Evolutionary conservation across 2,329 filamentous ascomycete genomes (phyloP).

Genomic region (Fusarium hostae): DNA sequence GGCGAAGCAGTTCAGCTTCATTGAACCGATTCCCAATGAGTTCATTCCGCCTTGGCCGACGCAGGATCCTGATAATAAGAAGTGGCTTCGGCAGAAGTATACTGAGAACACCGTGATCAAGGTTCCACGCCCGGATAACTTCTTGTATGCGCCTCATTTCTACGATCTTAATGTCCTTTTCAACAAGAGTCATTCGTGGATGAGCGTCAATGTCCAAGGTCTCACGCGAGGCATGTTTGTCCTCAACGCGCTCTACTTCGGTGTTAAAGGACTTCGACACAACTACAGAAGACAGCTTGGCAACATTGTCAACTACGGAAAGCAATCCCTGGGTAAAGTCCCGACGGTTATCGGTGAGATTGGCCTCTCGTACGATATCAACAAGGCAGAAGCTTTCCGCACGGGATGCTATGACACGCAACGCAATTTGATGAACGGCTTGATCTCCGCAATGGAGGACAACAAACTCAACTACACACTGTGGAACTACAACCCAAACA

Average conservation of each 20-base stretch:
- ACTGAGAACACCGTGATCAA: slow-evolving; percentile 45
- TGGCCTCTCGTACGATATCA: slow-evolving; percentile 56
- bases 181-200: slow-evolving; percentile 49
- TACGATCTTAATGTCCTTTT: slow-evolving; percentile 57
- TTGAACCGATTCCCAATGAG: slow-evolving; percentile 56
- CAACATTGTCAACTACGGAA: slow-evolving; percentile 51
- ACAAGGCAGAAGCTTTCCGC: slow-evolving; percentile 49
- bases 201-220: slow-evolving; percentile 56
- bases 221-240: slow-evolving; percentile 54
- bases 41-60: slow-evolving; percentile 53
- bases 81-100: slow-evolving; percentile 37
- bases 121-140: slow-evolving; percentile 44
- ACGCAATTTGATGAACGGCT: slow-evolving; percentile 53
- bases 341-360: slow-evolving; percentile 55
- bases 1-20: slow-evolving; percentile 49
- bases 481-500: slow-evolving; percentile 55
- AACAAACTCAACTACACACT: slow-evolving; percentile 52
- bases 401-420: slow-evolving; percentile 54
- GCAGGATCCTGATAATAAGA: slow-evolving; percentile 17
- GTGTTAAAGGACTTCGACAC: slow-evolving; percentile 49
- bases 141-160: slow-evolving; percentile 57
- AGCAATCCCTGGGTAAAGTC: slow-evolving; percentile 47
- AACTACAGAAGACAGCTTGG: slow-evolving; percentile 54
- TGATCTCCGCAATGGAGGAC: slow-evolving; percentile 55
- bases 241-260: slow-evolving; percentile 55